Evolutionary conservation across 1,139 yeast genomes (phyloP), one percentile per base, ranked within the genome.

Genomic region (Pichia sorboxylosa): DNA sequence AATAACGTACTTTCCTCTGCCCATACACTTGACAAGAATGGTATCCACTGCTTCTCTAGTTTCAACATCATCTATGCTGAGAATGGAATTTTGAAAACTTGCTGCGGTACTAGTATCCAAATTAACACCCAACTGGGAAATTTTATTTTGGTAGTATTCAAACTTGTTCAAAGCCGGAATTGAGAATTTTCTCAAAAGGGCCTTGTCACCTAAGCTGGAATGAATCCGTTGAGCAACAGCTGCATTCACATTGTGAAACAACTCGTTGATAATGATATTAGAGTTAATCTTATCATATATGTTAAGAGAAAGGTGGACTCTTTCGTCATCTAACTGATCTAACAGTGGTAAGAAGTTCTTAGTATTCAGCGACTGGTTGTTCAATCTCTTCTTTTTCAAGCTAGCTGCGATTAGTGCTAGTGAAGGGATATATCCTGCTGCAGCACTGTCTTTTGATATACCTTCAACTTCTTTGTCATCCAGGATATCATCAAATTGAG

Each of bases 261-360:
- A 66, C 56, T 90, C 97, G 33, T 74, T 70, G 29, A 85, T 61
- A 31, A 84, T 64, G 37, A 70, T 68, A 33, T 64, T 64, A 1
- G 84, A 74, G 21, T 63, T 55, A 31, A 70, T 64, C 31, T 72
- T 69, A 33, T 78, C 76, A 56, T 81, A 82, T 17, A 87, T 69
- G 51, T 85, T 83, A 54, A 83, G 63, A 46, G 73, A 66, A 39
- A 81, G 65, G 37, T 77, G 64, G 8, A 78, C 83, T 43, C 71
- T 73, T 48, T 85, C 96, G 48, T 85, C 95, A 54, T 87, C 96
- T 42, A 84, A 60, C 48, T 76, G 84, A 49, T 81, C 84, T 46
- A 85, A 63, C 32, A 87, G 61, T 0, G 90, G 73, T 44, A 84
- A 63, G 33, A 66, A 61, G 4, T 83, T 80, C 13, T 61, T 55